Conservation (phyloP, 306 rosid genomes). For the Rosa chinensis region DNA sequence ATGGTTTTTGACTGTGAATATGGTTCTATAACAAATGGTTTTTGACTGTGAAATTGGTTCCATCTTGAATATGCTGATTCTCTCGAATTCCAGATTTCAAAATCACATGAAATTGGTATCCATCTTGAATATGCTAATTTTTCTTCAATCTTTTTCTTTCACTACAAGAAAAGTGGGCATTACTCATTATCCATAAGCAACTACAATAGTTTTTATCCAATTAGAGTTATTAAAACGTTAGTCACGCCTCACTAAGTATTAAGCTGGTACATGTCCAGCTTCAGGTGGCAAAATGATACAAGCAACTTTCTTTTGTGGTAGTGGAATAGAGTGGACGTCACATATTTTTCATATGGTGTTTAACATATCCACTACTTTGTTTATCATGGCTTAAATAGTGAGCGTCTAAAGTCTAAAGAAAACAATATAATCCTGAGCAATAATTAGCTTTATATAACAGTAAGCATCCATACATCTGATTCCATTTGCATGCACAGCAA, state of each 20-base stretch:
- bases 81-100: not conserved
- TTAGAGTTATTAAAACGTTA: not conserved
- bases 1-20: not conserved
- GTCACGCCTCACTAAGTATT: constrained; percentile 8
- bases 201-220: not conserved
- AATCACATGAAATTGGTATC: not conserved
- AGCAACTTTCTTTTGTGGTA: not conserved
- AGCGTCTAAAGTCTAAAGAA: not conserved
- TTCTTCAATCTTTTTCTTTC: not conserved
- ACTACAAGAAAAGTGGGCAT: not conserved
- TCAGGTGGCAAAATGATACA: not conserved
- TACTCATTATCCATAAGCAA: constrained; percentile 5
- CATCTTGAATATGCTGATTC: not conserved
- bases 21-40: not conserved
- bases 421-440: not conserved
- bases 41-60: not conserved
- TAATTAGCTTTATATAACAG: not conserved
- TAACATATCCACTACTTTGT: not conserved
- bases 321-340: constrained; percentile 5
- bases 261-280: not conserved
- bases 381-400: not conserved
- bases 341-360: not conserved
- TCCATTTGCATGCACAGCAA: not conserved
- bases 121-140: not conserved
- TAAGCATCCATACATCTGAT: not conserved